Conservation (phyloP, 306 rosid species). For the Leucaena leucocephala region DNA sequence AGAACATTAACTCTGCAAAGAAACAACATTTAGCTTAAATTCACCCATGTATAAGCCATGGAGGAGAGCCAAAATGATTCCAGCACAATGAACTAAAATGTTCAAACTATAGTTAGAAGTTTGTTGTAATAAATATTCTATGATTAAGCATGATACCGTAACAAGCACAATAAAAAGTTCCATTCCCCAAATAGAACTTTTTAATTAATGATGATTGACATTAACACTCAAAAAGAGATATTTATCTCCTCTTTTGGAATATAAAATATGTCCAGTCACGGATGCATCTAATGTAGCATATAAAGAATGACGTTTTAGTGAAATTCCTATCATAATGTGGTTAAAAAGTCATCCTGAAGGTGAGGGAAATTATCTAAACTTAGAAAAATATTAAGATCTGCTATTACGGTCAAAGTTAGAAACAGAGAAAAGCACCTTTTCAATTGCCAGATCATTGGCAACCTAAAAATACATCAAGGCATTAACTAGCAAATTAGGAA, state of each 20-base stretch:
- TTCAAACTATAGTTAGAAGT: constrained; percentile 1
- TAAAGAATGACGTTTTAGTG: background rate
- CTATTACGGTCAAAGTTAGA: background rate
- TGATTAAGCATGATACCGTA: constrained; percentile 23
- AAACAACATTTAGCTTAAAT: constrained; percentile 13
- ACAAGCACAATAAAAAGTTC: constrained; percentile 12
- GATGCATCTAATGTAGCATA: background rate
- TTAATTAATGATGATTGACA: constrained; percentile 2
- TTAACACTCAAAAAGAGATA: constrained; percentile 16
- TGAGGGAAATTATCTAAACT: background rate
- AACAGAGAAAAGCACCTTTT: background rate
- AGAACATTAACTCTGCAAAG: constrained; percentile 4
- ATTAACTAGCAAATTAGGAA: background rate
- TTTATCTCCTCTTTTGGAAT: background rate
- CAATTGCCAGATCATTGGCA: background rate
- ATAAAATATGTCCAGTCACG: background rate
- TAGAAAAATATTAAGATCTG: background rate
- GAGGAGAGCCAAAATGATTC: background rate
- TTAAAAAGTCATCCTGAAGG: background rate
- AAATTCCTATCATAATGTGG: background rate
- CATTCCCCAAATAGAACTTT: constrained; percentile 19
- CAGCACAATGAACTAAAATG: too few relatives aligned
- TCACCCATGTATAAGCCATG: constrained; percentile 5
- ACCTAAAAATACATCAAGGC: background rate
- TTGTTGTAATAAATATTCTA: background rate